Evolutionary conservation across 495 filamentous ascomycete species (phyloP).

Genomic region (Podospora conica): DNA sequence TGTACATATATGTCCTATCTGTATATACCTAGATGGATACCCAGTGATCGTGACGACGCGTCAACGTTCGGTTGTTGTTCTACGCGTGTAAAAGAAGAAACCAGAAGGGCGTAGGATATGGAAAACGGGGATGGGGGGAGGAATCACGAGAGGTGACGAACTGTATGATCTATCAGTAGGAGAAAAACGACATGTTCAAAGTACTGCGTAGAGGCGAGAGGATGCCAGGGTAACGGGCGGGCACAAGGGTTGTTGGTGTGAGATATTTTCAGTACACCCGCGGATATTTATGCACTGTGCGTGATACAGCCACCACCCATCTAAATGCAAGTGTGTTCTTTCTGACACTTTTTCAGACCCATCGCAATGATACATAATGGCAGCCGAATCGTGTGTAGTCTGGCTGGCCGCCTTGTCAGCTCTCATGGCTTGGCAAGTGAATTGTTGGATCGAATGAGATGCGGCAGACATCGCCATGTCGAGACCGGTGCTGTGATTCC

Average conservation of each 20-base stretch:
- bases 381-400: background rate
- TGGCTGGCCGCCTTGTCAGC: background rate
- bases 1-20: too few relatives aligned
- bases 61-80: background rate
- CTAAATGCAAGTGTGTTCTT: background rate
- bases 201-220: background rate
- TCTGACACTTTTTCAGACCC: background rate
- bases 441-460: background rate
- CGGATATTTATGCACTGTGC: background rate
- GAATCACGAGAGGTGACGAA: background rate
- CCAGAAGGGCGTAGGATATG: background rate
- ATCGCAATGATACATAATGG: background rate
- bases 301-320: background rate
- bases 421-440: background rate
- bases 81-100: background rate
- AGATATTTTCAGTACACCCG: background rate
- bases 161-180: background rate
- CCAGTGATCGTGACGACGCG: background rate
- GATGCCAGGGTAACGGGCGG: background rate
- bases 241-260: background rate
- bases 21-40: background rate
- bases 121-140: background rate
- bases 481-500: background rate
- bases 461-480: background rate
- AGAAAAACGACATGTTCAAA: background rate